Percentiles rank a stretch among this genome's conserved stretches.
Evolutionary conservation across 495 filamentous ascomycete genomes (phyloP).

Genomic region (Pseudoneurospora amorphoporcata): DNA sequence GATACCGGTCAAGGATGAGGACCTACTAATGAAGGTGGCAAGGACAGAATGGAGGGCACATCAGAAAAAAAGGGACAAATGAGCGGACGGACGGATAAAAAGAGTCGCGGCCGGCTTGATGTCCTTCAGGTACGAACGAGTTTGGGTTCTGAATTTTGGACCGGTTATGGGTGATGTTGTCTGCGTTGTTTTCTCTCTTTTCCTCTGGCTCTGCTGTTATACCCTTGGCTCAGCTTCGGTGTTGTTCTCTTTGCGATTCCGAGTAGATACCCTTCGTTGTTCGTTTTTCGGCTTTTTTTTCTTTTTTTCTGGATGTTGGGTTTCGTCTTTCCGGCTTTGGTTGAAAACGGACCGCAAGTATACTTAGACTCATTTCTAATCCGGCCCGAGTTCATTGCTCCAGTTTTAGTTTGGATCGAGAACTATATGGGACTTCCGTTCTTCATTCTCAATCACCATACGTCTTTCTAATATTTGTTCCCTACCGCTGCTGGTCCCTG

Average conservation of each 20-base stretch:
- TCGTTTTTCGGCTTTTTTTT: not conserved
- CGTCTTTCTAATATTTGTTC: not conserved
- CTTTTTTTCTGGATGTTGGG: not conserved
- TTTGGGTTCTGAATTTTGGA: not conserved
- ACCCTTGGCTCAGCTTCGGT: not conserved
- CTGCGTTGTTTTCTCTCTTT: not conserved
- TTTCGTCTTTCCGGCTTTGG: not conserved
- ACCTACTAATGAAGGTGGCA: slow-evolving; percentile 90
- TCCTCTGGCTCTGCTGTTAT: not conserved
- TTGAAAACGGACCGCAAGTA: not conserved
- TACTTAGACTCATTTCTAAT: not conserved
- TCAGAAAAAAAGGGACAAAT: slow-evolving; percentile 22
- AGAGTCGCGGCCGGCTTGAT: not conserved
- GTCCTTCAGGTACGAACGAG: not conserved
- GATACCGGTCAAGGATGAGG: slow-evolving; percentile 92
- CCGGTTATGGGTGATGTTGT: not conserved
- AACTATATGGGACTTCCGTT: not conserved
- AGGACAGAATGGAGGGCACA: slow-evolving; percentile 81
- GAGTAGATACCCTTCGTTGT: not conserved
- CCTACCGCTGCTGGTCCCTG: not conserved
- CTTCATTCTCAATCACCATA: not conserved
- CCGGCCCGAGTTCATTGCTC: not conserved
- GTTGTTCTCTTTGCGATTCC: not conserved
- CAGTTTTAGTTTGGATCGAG: not conserved
- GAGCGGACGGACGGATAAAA: slow-evolving; percentile 12